These are phyloP conservation scores for Taxawa tesnikishii DNA, from an alignment of 2,329 filamentous ascomycete genomes.

Conservation along the genomic window DNA sequence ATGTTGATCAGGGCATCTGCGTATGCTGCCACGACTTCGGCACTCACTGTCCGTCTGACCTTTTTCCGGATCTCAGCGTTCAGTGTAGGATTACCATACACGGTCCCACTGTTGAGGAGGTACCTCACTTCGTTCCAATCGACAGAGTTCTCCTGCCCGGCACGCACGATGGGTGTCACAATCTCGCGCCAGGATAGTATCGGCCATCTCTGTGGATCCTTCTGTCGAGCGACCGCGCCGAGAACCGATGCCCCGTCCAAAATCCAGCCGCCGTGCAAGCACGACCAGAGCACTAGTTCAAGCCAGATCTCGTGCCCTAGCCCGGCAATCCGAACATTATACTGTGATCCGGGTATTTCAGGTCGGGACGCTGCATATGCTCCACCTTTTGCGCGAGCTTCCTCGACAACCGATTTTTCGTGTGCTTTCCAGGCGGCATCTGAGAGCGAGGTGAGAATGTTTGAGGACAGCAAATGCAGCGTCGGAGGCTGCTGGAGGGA, in stretches of 20 bases:
- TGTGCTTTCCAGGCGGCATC: constrained; percentile 38
- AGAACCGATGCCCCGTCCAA: constrained; percentile 29
- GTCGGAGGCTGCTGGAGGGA: constrained; percentile 34
- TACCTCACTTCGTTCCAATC: constrained; percentile 18
- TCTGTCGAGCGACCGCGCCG: constrained; percentile 12
- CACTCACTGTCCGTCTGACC: constrained; percentile 39
- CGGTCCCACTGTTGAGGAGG: background rate
- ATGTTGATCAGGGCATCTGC: constrained; percentile 38
- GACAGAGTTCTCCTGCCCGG: constrained; percentile 12
- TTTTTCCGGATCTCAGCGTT: constrained; percentile 9
- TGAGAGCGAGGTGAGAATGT: constrained; percentile 36
- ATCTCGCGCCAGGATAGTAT: constrained; percentile 30
- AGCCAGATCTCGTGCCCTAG: constrained; percentile 36
- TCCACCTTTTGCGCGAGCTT: constrained; percentile 19
- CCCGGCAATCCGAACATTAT: constrained; percentile 26
- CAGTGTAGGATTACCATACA: background rate
- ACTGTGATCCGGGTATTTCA: constrained; percentile 31
- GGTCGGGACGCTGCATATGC: constrained; percentile 26
- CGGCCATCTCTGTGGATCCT: constrained; percentile 14
- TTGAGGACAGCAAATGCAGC: constrained; percentile 33
- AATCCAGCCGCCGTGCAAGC: constrained; percentile 35
- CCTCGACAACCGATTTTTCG: constrained; percentile 20
- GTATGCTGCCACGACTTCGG: constrained; percentile 44
- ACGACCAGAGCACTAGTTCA: constrained; percentile 40
- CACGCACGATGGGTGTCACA: constrained; percentile 16